Base-by-base conservation (phyloP, 331 rosid genomes). In the Phaseolus coccineus region DNA sequence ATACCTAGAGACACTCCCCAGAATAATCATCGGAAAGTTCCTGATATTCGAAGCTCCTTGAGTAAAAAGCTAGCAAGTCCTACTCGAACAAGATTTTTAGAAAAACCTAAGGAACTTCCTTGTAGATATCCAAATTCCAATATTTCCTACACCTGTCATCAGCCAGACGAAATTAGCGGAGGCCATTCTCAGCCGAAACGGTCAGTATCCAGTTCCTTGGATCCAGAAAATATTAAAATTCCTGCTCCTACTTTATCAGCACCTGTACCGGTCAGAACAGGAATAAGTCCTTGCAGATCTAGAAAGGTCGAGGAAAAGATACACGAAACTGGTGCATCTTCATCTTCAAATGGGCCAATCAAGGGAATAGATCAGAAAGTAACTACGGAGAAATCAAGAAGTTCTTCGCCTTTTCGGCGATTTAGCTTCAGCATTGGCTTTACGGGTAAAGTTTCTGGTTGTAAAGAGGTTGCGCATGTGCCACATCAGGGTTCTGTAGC, bases 331-430 rank as follows among this genome's bases (percentile, higher is more conserved):
- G 64, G 82, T 61, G 74, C 87, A 53, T 44, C 78, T 71, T 89
- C 89, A 46, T 83, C 77, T 76, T 57, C 77, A 57, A 84, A 56
- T 77, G 87, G 77, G 72, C 71, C 79, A 77, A 63, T 74, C 30
- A 83, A 55, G 71, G 94, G 80, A 24, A 65, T 68, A 69, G 84
- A 85, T 56, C 84, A 42, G 82, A 88, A 80, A 84, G 88, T 71
- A 71, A 53, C 65, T 22, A 79, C 86, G 48, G 93, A 83, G 61
- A 96, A 93, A 80, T 74, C 82, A 55, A 85, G 94, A 87, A 91
- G 93, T 84, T 85, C 92, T 84, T 96, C 98, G 70, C 98, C 99
- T 47, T 89, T 93, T 79, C 80, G 86, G 51, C 92, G 90, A 53
- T 81, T 96, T 75, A 86, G 85, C 87, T 83, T 84, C 66, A 81